Evolutionary conservation across 164 flowering plant genomes (phyloP).

Genomic region (Saururus chinensis): DNA sequence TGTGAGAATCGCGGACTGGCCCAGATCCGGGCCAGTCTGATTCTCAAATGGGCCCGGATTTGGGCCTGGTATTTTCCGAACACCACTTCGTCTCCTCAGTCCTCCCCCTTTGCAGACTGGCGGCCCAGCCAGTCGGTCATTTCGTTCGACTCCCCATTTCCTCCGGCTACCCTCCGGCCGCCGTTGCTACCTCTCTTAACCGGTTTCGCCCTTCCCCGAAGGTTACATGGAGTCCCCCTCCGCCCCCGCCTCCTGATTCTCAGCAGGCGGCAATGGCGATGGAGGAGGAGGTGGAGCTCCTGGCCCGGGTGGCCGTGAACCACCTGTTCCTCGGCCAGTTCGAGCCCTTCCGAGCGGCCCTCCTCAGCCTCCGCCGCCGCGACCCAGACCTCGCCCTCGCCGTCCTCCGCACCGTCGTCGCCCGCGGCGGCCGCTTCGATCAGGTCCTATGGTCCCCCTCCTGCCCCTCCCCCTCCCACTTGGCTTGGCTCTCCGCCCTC

Average conservation of each 20-base stretch:
- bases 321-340: slow-evolving; percentile 84
- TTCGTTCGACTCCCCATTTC: too few species aligned
- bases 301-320: slow-evolving; percentile 58
- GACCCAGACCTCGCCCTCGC: slow-evolving; percentile 54
- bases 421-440: slow-evolving; percentile 13
- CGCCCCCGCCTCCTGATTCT: neutral
- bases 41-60: too few species aligned
- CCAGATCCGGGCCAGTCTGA: too few species aligned
- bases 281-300: slow-evolving; percentile 67
- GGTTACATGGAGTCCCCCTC: neutral
- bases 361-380: slow-evolving; percentile 48
- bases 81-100: too few species aligned
- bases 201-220: too few species aligned
- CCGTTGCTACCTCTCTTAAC: too few species aligned
- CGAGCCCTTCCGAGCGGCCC: slow-evolving; percentile 71
- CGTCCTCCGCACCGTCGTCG: slow-evolving; percentile 59
- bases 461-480: slow-evolving; percentile 58
- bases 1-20: too few species aligned
- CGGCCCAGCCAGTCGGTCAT: too few species aligned
- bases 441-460: slow-evolving; percentile 32
- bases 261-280: slow-evolving; percentile 7
- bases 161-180: too few species aligned
- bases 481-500: slow-evolving; percentile 55
- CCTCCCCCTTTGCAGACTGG: too few species aligned
- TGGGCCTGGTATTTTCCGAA: too few species aligned